These are phyloP conservation scores for Aechmea fasciata DNA, from an alignment of 176 grass and related monocot species.

Conservation along the genomic window DNA sequence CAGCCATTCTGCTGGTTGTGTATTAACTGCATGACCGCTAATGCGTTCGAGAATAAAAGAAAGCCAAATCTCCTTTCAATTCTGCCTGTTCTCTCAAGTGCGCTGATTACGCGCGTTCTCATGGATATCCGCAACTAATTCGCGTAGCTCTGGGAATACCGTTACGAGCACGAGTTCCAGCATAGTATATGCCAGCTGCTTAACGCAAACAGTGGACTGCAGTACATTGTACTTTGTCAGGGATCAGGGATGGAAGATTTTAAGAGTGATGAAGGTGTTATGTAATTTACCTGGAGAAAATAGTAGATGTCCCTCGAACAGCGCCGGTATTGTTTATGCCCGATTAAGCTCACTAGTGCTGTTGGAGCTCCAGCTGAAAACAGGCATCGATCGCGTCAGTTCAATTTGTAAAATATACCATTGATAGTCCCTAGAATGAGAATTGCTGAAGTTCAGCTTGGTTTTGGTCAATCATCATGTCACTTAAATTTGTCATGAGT, in stretches of 20 bases:
- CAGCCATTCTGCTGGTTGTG: neutral
- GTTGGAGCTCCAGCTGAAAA: conserved; percentile 79
- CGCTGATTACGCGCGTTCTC: conserved; percentile 54
- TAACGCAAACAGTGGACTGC: conserved; percentile 86
- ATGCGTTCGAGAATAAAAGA: neutral
- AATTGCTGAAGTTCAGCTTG: neutral
- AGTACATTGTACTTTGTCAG: conserved; percentile 16
- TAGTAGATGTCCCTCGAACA: conserved; percentile 84
- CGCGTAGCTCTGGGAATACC: conserved; percentile 67
- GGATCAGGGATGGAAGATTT: neutral
- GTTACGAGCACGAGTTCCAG: conserved; percentile 68
- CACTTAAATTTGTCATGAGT: neutral
- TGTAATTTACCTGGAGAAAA: conserved; percentile 78
- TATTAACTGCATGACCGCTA: neutral
- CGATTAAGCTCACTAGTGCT: conserved; percentile 90
- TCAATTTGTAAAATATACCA: neutral
- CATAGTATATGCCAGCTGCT: conserved; percentile 76
- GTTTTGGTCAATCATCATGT: conserved; percentile 2
- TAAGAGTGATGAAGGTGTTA: neutral
- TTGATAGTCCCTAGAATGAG: neutral
- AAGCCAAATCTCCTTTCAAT: neutral
- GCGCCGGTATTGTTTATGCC: conserved; percentile 62
- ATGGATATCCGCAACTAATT: conserved; percentile 66
- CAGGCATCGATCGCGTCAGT: conserved; percentile 10
- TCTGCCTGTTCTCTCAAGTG: neutral